Percentiles rank a stretch among this genome's conserved stretches.
Conservation (phyloP, 164 flowering plant genomes). For the Taxillus chinensis region DNA sequence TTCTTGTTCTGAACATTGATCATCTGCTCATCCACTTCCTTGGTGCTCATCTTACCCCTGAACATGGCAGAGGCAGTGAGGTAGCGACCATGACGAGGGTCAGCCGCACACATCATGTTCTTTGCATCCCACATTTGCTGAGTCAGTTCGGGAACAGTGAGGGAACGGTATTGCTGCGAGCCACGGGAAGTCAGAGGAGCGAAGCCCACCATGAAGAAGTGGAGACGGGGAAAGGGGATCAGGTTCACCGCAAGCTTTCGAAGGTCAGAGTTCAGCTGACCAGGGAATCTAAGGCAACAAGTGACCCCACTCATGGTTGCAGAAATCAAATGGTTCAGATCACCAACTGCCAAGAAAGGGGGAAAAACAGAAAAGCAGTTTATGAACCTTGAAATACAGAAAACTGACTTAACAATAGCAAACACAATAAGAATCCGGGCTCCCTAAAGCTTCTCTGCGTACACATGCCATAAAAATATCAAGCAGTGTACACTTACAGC, state of each 20-base stretch:
- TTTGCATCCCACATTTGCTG: slow-evolving; percentile 71
- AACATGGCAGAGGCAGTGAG: slow-evolving; percentile 68
- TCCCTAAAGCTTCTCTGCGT: too few species aligned
- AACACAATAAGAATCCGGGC: too few species aligned
- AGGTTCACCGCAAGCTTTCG: slow-evolving; percentile 58
- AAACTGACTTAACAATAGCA: neutral
- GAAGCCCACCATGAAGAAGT: slow-evolving; percentile 64
- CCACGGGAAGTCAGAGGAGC: slow-evolving; percentile 64
- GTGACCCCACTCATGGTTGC: slow-evolving; percentile 69
- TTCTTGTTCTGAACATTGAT: slow-evolving; percentile 41
- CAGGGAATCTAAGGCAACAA: slow-evolving; percentile 60
- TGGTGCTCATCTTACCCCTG: slow-evolving; percentile 65
- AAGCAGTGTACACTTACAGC: slow-evolving; percentile 36
- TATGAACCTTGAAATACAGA: neutral
- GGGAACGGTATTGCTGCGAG: slow-evolving; percentile 54
- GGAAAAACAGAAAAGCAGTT: neutral
- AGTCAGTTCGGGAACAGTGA: slow-evolving; percentile 57
- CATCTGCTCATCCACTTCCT: slow-evolving; percentile 60
- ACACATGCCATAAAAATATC: neutral
- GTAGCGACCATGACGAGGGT: slow-evolving; percentile 56
- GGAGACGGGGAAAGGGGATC: slow-evolving; percentile 63
- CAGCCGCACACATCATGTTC: slow-evolving; percentile 68
- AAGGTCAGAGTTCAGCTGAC: slow-evolving; percentile 56
- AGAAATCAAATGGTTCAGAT: slow-evolving; percentile 53
- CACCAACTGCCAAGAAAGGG: slow-evolving; percentile 37